A percentile compares a stretch with the other conserved stretches of the same genome.
phyloP scores from a whole-genome alignment of 257 asterid genomes.

The Cruciata laevipes region DNA sequence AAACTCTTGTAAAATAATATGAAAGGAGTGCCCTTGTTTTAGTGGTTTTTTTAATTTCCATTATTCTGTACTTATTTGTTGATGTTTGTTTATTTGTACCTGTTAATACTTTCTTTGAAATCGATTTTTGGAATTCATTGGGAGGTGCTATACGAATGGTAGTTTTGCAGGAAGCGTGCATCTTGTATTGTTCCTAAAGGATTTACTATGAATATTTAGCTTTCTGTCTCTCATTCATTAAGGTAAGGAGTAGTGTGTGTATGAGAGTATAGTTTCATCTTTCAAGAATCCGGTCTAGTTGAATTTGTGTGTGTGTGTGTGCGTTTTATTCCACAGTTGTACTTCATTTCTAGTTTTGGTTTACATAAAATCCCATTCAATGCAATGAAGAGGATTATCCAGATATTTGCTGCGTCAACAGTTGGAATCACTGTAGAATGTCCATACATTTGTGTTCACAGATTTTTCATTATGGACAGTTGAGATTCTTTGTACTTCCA shows the following conservation, averaged over 20 bases:
- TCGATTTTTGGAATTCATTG: slow-evolving; percentile 1
- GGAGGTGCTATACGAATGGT: slow-evolving; percentile 2
- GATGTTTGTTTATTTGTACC: neutral
- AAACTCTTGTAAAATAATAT: neutral
- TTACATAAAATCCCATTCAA: neutral
- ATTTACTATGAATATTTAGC: slow-evolving; percentile 16
- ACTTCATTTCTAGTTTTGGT: neutral
- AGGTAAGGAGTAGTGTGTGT: slow-evolving; percentile 23
- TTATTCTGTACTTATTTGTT: no score
- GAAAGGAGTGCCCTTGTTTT: neutral
- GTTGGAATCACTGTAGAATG: neutral
- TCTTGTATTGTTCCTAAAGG: slow-evolving; percentile 22
- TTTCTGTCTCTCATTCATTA: slow-evolving; percentile 12
- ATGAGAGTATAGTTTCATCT: neutral
- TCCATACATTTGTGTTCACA: neutral
- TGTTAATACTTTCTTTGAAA: neutral
- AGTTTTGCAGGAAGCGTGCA: slow-evolving; percentile 26
- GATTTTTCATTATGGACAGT: slow-evolving; percentile 20
- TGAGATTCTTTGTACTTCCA: slow-evolving; percentile 30
- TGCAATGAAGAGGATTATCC: slow-evolving; percentile 10
- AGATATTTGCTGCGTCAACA: neutral
- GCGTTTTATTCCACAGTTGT: neutral
- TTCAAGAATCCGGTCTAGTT: slow-evolving; percentile 14
- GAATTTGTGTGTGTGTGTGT: slow-evolving; percentile 3
- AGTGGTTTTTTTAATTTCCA: neutral